Evolutionary conservation across 2,329 filamentous ascomycete genomes (phyloP).

Genomic region (Fusarium sambucinum): DNA sequence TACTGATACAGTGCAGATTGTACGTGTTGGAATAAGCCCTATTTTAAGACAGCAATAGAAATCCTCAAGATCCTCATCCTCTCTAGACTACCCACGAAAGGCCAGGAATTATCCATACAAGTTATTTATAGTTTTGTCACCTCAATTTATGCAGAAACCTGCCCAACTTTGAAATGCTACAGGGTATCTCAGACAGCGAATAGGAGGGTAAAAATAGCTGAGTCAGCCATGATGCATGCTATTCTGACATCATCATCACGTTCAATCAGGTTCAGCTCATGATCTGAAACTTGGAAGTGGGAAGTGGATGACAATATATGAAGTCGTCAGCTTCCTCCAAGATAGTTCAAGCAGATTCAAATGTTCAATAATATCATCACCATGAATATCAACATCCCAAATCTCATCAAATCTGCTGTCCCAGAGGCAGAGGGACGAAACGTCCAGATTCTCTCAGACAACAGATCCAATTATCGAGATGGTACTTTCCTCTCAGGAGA

Average conservation of each 20-base stretch:
- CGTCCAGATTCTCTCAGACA: conserved; percentile 49
- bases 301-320: conserved; percentile 25
- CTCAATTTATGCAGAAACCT: background rate
- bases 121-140: background rate
- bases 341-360: too few species aligned
- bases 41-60: too few species aligned
- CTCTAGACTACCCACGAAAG: too few species aligned
- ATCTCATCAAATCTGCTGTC: conserved; percentile 49
- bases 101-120: background rate
- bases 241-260: conserved; percentile 37
- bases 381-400: conserved; percentile 49
- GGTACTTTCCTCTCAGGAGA: conserved; percentile 56
- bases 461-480: conserved; percentile 56
- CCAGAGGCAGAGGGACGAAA: conserved; percentile 51
- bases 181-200: background rate
- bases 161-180: background rate
- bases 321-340: background rate
- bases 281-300: conserved; percentile 36
- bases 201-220: background rate
- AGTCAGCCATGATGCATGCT: conserved; percentile 8
- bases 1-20: too few species aligned
- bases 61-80: too few species aligned
- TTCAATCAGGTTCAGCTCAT: conserved; percentile 17
- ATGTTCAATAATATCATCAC: background rate
- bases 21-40: too few species aligned